Evolutionary conservation across 208 protist genomes (phyloP), one percentile per base, ranked within the genome.

Genomic region (Leishmania gerbilli): DNA sequence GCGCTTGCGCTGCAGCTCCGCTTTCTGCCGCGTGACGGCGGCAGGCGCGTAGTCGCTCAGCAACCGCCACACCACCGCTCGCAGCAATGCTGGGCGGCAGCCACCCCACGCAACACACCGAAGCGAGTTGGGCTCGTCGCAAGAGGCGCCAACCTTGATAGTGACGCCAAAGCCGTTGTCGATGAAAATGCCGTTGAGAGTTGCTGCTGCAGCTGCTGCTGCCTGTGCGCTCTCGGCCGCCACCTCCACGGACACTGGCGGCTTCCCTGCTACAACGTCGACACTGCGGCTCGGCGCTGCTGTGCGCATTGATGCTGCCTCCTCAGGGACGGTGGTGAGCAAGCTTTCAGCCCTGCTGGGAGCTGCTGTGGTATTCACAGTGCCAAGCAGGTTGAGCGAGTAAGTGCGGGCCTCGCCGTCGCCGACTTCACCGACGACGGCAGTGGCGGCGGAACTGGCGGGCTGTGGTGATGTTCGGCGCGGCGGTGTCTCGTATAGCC

Each of bases 1-100:
- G 6, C 94, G 91, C 79, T 95, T 95, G 40, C 90, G 90, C 40
- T 77, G 71, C 11, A 96, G 83, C 79, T 94, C 92, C n/a, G 76
- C 47, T 62, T 71, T 64, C 78, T 96, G 93, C 17, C 87, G 90
- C 27, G 76, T 7, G 42, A 88, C 67, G 17, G 76, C 60, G 27
- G 87, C 71, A 24, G 87, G 83, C 11, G 86, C 87, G 74, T 89
- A 90, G 24, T 87, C 87, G 45, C 80, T 84, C 24, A 97, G 76
- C 68, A 97, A 81, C 9, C 92, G 88, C 92, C 93, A 97, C 37
- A 89, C 83, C 58, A 79, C 69, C 15, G 92, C 83, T 2, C 93
- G 91, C 42, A 93, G 79, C n/a, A 80, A 24, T 68, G 79, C 55
- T 9, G 86, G 88, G 8, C 79, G 71, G 84, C 86, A 89, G 11